A percentile compares a stretch with the other conserved stretches of the same genome.
These are phyloP conservation scores for Xerocomus potaroensis DNA, from an alignment of 768 basidiomycete species.

Conservation along the genomic window DNA sequence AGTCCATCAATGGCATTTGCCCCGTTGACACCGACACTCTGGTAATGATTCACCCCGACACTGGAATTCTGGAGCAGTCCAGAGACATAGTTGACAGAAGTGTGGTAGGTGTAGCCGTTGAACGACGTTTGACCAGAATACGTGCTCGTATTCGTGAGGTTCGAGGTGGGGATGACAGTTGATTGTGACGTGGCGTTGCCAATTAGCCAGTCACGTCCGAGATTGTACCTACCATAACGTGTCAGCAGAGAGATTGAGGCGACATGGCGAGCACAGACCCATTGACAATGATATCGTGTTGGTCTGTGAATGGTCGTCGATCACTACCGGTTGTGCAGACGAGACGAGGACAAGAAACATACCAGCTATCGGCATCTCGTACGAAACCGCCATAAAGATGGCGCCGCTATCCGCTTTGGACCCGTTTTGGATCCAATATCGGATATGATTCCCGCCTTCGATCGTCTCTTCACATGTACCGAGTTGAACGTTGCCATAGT, in stretches of 20 bases:
- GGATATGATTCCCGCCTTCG: conserved; percentile 81
- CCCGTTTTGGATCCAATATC: conserved; percentile 86
- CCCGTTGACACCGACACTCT: conserved; percentile 46
- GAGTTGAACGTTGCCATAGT: conserved; percentile 75
- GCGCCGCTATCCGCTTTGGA: conserved; percentile 59
- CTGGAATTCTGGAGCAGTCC: conserved; percentile 71
- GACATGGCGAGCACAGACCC: conserved; percentile 41
- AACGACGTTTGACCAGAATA: conserved; percentile 62
- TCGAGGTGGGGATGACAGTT: conserved; percentile 21
- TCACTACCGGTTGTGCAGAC: too few relatives aligned
- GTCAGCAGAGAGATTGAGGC: not conserved
- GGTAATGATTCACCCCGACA: conserved; percentile 63
- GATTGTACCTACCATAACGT: conserved; percentile 52
- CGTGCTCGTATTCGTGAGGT: conserved; percentile 45
- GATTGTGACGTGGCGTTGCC: conserved; percentile 68
- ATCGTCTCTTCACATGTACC: conserved; percentile 86
- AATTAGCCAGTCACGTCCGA: conserved; percentile 82
- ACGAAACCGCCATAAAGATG: conserved; percentile 71
- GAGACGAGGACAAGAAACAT: conserved; percentile 12
- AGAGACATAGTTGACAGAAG: conserved; percentile 59
- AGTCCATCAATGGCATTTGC: conserved; percentile 75
- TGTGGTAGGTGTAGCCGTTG: conserved; percentile 70
- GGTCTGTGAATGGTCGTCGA: conserved; percentile 29
- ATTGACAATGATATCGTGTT: conserved; percentile 69
- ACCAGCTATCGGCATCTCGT: conserved; percentile 65